These are phyloP conservation scores for Lophium mytilinum DNA, from an alignment of 495 filamentous ascomycete species.

Conservation along the genomic window DNA sequence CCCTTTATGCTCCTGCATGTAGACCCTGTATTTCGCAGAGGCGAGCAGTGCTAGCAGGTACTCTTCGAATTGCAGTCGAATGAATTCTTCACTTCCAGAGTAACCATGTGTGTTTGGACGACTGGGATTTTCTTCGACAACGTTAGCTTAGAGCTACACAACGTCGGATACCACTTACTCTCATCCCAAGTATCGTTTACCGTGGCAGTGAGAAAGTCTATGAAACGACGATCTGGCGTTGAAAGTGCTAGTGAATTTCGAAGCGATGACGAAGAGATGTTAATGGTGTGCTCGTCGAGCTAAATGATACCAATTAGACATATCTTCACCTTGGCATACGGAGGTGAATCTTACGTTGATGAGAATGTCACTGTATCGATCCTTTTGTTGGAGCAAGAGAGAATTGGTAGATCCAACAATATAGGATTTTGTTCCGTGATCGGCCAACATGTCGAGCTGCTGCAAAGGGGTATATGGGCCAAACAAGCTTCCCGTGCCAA, in stretches of 20 bases:
- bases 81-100: conserved; percentile 95
- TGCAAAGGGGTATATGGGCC: conserved; percentile 95
- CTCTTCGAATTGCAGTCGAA: conserved; percentile 94
- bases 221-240: conserved; percentile 86
- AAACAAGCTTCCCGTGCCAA: conserved; percentile 94
- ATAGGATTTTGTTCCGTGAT: conserved; percentile 92
- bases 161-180: not conserved
- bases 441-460: conserved; percentile 88
- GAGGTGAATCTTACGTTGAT: conserved; percentile 60
- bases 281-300: conserved; percentile 84
- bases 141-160: conserved; percentile 1
- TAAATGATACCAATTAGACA: conserved; percentile 15
- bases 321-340: not conserved
- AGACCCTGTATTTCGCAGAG: conserved; percentile 79
- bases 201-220: conserved; percentile 86
- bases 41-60: conserved; percentile 87
- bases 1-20: conserved; percentile 53
- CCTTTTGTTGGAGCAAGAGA: conserved; percentile 83
- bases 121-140: conserved; percentile 56
- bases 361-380: conserved; percentile 94
- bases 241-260: conserved; percentile 72
- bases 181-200: conserved; percentile 97
- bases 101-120: conserved; percentile 91
- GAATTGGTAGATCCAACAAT: conserved; percentile 97
- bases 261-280: conserved; percentile 71